A percentile compares a stretch with the other conserved stretches of the same genome.
Evolutionary conservation across 495 filamentous ascomycete genomes (phyloP).

Genomic region (Penicillium nucicola): DNA sequence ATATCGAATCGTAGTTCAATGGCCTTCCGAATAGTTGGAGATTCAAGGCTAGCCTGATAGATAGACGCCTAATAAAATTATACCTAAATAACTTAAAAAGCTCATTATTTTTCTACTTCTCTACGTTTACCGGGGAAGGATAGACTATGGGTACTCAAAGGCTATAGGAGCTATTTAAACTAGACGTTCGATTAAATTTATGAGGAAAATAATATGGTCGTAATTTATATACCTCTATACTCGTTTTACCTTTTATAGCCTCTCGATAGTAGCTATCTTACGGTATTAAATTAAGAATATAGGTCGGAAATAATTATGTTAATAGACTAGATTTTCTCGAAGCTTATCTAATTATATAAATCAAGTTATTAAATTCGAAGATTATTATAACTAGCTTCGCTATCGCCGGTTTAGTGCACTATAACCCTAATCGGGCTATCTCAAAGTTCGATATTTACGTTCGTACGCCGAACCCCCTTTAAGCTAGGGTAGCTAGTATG

Average conservation of each 20-base stretch:
- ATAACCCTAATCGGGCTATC: too few relatives aligned
- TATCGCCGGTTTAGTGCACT: slow-evolving; percentile 4
- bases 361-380: neutral
- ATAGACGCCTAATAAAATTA: neutral
- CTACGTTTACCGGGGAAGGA: neutral
- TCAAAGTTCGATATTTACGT: slow-evolving; percentile 8
- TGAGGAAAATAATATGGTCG: neutral
- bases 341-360: neutral
- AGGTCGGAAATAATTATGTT: slow-evolving; percentile 2
- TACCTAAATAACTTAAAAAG: neutral
- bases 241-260: neutral
- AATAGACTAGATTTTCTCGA: too few relatives aligned
- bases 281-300: neutral
- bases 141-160: neutral
- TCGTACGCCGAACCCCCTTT: neutral
- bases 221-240: neutral
- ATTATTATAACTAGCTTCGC: slow-evolving; percentile 1
- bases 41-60: neutral
- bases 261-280: neutral
- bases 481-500: neutral
- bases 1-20: neutral
- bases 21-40: neutral
- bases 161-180: neutral
- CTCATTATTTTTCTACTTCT: neutral
- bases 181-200: neutral